phyloP scores from a whole-genome alignment of 352 stramenopile genomes.

The Globisporangium emineosum region DNA sequence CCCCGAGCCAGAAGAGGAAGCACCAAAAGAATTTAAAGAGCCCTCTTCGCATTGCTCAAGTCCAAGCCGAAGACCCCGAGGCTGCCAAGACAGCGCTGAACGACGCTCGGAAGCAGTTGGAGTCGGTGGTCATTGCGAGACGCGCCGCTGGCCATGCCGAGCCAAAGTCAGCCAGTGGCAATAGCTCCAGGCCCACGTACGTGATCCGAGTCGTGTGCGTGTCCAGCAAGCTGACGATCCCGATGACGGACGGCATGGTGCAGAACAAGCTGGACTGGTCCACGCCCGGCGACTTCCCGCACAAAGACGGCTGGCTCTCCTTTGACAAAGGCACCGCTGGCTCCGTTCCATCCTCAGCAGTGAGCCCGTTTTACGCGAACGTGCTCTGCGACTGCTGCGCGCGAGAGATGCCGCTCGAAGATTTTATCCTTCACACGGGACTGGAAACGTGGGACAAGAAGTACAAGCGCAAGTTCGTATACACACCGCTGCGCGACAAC shows the following conservation, averaged over 20 bases:
- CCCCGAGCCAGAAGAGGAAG: conserved; percentile 1
- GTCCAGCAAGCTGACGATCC: not conserved
- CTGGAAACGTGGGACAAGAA: conserved; percentile 1
- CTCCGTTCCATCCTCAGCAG: not conserved
- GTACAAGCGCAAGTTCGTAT: conserved; percentile 13
- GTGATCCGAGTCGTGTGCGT: conserved; percentile 15
- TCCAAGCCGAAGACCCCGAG: not conserved
- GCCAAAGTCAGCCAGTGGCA: not conserved
- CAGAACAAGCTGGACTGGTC: conserved; percentile 12
- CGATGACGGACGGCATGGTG: conserved; percentile 5
- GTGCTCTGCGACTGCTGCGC: conserved; percentile 16
- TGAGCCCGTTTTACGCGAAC: not conserved
- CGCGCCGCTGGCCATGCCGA: not conserved
- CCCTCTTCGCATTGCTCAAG: not conserved
- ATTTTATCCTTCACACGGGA: conserved; percentile 10
- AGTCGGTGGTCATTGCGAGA: conserved; percentile 1
- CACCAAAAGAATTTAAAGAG: not conserved
- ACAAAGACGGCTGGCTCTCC: conserved; percentile 19
- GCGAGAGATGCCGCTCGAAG: conserved; percentile 4
- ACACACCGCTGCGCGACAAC: conserved; percentile 11
- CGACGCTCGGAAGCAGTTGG: not conserved
- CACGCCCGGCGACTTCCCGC: not conserved
- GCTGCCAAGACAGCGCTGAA: not conserved
- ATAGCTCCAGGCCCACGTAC: not conserved
- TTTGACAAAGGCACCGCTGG: not conserved